These are phyloP conservation scores for Sporisorium iseilematis-ciliati DNA, from an alignment of 1,284 basidiomycete genomes.

Conservation along the genomic window DNA sequence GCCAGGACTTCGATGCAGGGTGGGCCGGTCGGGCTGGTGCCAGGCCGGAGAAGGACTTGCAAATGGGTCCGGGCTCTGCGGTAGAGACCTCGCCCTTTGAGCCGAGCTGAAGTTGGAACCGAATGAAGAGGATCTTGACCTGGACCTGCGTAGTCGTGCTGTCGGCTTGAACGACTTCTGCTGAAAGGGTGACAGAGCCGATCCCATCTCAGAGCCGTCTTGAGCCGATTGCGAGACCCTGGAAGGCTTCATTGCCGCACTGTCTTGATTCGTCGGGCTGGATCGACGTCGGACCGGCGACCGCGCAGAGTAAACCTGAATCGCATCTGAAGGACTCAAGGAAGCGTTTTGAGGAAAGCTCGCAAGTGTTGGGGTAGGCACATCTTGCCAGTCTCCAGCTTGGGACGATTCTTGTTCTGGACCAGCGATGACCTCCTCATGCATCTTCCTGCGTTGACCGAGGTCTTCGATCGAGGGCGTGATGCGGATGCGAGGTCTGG, in stretches of 20 bases:
- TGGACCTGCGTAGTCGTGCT: constrained; percentile 29
- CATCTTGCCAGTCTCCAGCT: constrained; percentile 36
- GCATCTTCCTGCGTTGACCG: constrained; percentile 39
- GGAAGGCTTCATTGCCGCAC: not conserved
- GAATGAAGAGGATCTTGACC: constrained; percentile 34
- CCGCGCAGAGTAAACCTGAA: constrained; percentile 15
- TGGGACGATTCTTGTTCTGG: constrained; percentile 10
- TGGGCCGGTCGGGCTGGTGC: constrained; percentile 6
- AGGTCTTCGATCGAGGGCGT: constrained; percentile 64
- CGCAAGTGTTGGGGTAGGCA: constrained; percentile 12
- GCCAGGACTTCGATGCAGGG: constrained; percentile 8
- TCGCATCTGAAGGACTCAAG: constrained; percentile 39
- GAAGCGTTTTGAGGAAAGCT: constrained; percentile 14
- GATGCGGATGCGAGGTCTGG: constrained; percentile 58
- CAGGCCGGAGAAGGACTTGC: constrained; percentile 7
- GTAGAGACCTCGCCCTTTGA: not conserved
- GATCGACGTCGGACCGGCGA: not conserved
- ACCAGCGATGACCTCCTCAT: constrained; percentile 30
- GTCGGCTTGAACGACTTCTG: constrained; percentile 25
- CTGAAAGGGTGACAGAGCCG: constrained; percentile 13
- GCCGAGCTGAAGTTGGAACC: constrained; percentile 10
- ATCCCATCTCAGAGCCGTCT: not conserved
- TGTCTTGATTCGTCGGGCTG: not conserved
- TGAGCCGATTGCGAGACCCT: not conserved
- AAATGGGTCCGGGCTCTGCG: constrained; percentile 21